A percentile compares a stretch with the other conserved stretches of the same genome.
Conservation (phyloP, 768 basidiomycete genomes). For the Naganishia friedmannii region DNA sequence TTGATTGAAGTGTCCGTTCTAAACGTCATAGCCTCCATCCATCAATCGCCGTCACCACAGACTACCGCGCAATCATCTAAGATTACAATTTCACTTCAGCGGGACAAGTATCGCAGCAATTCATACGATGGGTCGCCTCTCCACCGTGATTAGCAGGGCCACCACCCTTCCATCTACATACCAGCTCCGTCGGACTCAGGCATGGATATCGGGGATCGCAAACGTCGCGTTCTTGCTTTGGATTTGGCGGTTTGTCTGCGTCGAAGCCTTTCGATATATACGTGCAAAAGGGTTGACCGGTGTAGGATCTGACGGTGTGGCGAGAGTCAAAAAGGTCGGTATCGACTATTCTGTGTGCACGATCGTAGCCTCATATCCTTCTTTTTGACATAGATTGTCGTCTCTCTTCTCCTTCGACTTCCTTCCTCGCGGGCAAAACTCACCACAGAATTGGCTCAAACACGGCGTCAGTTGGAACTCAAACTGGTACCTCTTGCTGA, state of each 20-base stretch:
- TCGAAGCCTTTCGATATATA: conserved; percentile 42
- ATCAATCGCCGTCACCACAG: not conserved
- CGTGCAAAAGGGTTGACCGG: conserved; percentile 42
- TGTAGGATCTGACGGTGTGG: conserved; percentile 6
- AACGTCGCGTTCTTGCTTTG: conserved; percentile 36
- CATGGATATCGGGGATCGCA: conserved; percentile 66
- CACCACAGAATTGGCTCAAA: conserved; percentile 39
- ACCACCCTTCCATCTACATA: conserved; percentile 42
- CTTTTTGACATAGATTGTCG: conserved; percentile 23
- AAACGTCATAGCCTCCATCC: not conserved
- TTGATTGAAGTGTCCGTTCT: no score
- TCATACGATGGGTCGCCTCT: not conserved
- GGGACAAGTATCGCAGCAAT: no score
- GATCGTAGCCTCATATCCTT: not conserved
- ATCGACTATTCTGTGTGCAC: not conserved
- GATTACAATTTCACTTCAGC: no score
- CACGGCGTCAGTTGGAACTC: conserved; percentile 35
- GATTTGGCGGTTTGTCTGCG: conserved; percentile 33
- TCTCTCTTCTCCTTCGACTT: conserved; percentile 42
- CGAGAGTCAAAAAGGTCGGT: conserved; percentile 10
- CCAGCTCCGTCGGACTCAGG: conserved; percentile 78
- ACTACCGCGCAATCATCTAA: no score
- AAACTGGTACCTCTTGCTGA: conserved; percentile 39
- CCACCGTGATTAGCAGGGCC: not conserved
- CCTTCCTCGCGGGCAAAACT: conserved; percentile 43